phyloP scores from a whole-genome alignment of 1,139 yeast species.

The Saccharomyces pastorianus region DNA sequence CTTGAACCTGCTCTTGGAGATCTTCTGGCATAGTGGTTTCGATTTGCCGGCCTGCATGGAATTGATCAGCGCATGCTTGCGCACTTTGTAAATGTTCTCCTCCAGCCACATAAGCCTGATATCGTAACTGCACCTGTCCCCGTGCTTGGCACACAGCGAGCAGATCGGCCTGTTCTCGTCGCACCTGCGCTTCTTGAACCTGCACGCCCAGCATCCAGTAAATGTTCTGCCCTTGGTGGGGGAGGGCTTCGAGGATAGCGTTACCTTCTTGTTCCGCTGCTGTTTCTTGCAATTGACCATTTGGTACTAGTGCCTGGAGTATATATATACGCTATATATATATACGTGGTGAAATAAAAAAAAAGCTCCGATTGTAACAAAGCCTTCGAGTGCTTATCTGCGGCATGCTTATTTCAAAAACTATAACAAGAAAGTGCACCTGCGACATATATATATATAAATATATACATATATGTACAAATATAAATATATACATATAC shows the following conservation, averaged over 20 bases:
- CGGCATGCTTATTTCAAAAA: neutral
- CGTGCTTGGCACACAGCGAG: slow-evolving; percentile 19
- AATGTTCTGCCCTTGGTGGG: slow-evolving; percentile 19
- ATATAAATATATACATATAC: too few species aligned
- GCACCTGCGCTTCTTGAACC: slow-evolving; percentile 27
- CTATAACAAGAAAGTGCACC: neutral
- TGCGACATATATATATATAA: neutral
- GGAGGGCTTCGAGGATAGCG: slow-evolving; percentile 1
- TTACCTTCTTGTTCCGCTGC: neutral
- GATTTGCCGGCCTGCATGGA: neutral
- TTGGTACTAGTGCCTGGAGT: neutral
- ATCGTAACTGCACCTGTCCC: slow-evolving; percentile 24
- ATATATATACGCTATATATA: neutral
- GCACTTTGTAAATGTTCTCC: slow-evolving; percentile 15
- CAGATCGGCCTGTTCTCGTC: slow-evolving; percentile 24
- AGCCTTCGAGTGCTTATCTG: neutral
- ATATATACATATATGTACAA: neutral
- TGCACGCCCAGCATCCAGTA: slow-evolving; percentile 30
- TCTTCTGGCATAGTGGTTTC: neutral
- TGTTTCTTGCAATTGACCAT: neutral
- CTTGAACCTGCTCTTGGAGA: neutral
- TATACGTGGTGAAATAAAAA: neutral
- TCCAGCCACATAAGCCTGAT: slow-evolving; percentile 25
- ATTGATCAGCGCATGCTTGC: slow-evolving; percentile 2
- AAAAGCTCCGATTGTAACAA: neutral